These are phyloP conservation scores for Daldinia sp. DNA, from an alignment of 2,329 filamentous ascomycete species.

Conservation along the genomic window DNA sequence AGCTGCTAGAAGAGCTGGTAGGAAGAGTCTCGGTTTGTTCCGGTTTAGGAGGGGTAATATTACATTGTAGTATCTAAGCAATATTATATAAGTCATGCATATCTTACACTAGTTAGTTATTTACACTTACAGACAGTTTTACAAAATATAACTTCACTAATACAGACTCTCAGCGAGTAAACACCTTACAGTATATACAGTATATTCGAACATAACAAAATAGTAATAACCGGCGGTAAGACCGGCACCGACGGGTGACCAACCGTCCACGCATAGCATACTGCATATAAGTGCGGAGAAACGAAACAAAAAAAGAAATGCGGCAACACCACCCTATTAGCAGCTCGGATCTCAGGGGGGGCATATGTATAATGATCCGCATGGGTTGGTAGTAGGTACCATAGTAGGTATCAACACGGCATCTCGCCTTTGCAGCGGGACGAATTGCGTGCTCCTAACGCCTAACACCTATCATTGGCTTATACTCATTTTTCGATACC, in stretches of 20 bases:
- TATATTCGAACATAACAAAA: neutral
- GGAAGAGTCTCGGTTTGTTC: slow-evolving; percentile 33
- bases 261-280: neutral
- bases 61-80: neutral
- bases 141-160: too few relatives aligned
- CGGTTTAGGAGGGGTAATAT: slow-evolving; percentile 23
- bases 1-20: neutral
- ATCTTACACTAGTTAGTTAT: too few relatives aligned
- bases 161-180: neutral
- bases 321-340: slow-evolving; percentile 30
- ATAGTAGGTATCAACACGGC: slow-evolving; percentile 11
- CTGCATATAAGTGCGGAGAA: slow-evolving; percentile 2
- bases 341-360: neutral
- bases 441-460: neutral
- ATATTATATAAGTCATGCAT: neutral
- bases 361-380: slow-evolving; percentile 21
- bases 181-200: neutral
- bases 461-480: slow-evolving; percentile 4
- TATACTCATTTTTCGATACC: slow-evolving; percentile 26
- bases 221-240: neutral
- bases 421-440: slow-evolving; percentile 4
- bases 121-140: too few relatives aligned
- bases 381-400: slow-evolving; percentile 15
- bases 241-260: neutral
- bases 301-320: slow-evolving; percentile 5